A percentile compares a stretch with the other conserved stretches of the same genome.
These are phyloP conservation scores for Ceratocystis colombiana DNA, from an alignment of 2,329 filamentous ascomycete species.

Conservation along the genomic window DNA sequence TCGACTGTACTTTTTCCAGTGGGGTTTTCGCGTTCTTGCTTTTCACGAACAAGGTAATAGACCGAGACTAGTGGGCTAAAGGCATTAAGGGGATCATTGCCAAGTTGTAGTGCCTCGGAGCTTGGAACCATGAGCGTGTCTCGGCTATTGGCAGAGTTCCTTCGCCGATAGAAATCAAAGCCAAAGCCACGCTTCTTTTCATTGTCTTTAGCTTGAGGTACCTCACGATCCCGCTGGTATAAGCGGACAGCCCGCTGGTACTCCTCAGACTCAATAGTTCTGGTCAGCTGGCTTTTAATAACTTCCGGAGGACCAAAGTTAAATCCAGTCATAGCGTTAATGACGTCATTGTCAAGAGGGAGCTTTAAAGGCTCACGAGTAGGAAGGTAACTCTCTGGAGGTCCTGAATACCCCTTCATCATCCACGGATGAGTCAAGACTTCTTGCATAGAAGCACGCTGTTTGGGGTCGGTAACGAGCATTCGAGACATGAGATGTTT, in stretches of 20 bases:
- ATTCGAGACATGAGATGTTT: constrained; percentile 86
- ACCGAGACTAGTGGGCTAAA: constrained; percentile 87
- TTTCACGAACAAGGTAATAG: constrained; percentile 93
- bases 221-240: constrained; percentile 56
- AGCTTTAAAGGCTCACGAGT: constrained; percentile 72
- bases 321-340: constrained; percentile 94
- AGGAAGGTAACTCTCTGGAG: constrained; percentile 84
- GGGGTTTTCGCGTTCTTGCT: constrained; percentile 62
- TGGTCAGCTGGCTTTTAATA: constrained; percentile 71
- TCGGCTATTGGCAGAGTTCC: constrained; percentile 78
- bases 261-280: constrained; percentile 84
- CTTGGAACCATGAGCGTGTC: constrained; percentile 82
- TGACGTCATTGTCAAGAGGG: constrained; percentile 70
- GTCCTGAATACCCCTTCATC: constrained; percentile 74
- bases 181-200: constrained; percentile 79
- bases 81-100: constrained; percentile 81
- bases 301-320: constrained; percentile 84
- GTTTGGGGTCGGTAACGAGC: constrained; percentile 86
- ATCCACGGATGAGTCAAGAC: constrained; percentile 96
- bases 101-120: constrained; percentile 69
- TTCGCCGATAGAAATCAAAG: constrained; percentile 93
- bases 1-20: constrained; percentile 29
- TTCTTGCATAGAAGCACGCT: constrained; percentile 76
- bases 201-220: constrained; percentile 48
- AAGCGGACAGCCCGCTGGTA: constrained; percentile 76